Evolutionary conservation across 2,329 filamentous ascomycete genomes (phyloP), one percentile per base, ranked within the genome.

Genomic region (Sarocladium strictum): DNA sequence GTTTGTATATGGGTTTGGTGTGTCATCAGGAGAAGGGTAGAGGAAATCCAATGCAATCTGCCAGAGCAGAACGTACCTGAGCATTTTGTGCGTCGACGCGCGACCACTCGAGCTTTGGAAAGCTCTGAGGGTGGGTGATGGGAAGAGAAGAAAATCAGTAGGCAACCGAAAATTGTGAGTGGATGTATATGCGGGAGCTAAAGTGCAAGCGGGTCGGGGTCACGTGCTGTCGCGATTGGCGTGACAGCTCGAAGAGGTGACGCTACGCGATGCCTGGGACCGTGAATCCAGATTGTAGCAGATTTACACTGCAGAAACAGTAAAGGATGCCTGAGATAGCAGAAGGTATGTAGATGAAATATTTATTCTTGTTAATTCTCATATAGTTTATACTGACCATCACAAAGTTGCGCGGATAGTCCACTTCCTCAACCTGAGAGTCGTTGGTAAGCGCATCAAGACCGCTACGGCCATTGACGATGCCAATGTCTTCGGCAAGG

Each of bases 401-500:
- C 32, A n/a, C 26, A 52, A n/a, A 85, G 87, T 97, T 60, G 88
- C 90, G 19, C 88, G 92, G 41, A 83, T 93, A 60, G 90, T 95
- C 51, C 88, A 96, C 67, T 95, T 86, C 67, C 82, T 99, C 37
- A 85, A 84, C 57, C 85, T 87, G 59, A 83, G 90, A 68, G 79
- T 96, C n/a, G 87, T 95, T 26, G 90, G 90, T 55, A 94, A 90
- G 72, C 88, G 79, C 10, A 85, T 99, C 57, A 73, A 78, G 47
- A 81, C 79, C 38, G 87, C 89, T 54, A 75, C 80, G 23, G 86
- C 89, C 12, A 79, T 86, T 58, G 86, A 96, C 63, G 93, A 99
- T 72, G 75, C 76, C 62, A 93, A 88, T 65, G 80, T 99, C 5
- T 99, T 92, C 69, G 91, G 92, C 61, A 97, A 97, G 71, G 91